Evolutionary conservation across 768 basidiomycete species (phyloP).

Genomic region (Termitomyces sp.): DNA sequence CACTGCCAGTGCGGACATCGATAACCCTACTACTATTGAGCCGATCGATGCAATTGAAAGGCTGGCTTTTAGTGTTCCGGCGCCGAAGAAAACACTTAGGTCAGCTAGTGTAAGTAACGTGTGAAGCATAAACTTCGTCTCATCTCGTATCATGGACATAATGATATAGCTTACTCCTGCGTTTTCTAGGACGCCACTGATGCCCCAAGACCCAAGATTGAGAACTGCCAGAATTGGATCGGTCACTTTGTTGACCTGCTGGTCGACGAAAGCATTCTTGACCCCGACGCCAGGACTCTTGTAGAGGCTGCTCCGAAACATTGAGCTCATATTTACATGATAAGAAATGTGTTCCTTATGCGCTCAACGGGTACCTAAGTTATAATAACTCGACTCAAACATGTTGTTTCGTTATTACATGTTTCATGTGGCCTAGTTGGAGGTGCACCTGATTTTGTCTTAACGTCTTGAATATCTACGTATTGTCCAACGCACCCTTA

Average conservation of each 20-base stretch:
- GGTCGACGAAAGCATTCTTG: neutral
- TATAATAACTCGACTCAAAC: too few relatives aligned
- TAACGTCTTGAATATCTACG: too few relatives aligned
- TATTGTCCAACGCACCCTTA: too few relatives aligned
- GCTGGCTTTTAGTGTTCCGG: neutral
- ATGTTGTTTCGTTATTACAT: too few relatives aligned
- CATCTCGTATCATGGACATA: neutral
- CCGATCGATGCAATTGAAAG: neutral
- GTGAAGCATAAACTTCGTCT: too few relatives aligned
- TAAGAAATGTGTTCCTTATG: neutral
- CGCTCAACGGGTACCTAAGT: too few relatives aligned
- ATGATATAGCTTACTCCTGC: neutral
- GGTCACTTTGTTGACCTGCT: neutral
- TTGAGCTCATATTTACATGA: neutral
- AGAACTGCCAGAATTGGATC: constrained; percentile 3
- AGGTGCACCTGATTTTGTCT: too few relatives aligned
- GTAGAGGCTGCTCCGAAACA: neutral
- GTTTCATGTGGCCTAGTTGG: too few relatives aligned
- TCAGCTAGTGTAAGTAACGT: neutral
- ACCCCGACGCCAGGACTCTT: neutral
- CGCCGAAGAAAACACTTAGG: neutral
- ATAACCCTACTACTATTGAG: neutral
- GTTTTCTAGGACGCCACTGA: neutral
- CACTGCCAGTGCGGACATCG: neutral
- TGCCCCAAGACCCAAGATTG: neutral